Evolutionary conservation across 371 early-diverging fungal species (phyloP).

Genomic region (Furculomyces boomerangus): DNA sequence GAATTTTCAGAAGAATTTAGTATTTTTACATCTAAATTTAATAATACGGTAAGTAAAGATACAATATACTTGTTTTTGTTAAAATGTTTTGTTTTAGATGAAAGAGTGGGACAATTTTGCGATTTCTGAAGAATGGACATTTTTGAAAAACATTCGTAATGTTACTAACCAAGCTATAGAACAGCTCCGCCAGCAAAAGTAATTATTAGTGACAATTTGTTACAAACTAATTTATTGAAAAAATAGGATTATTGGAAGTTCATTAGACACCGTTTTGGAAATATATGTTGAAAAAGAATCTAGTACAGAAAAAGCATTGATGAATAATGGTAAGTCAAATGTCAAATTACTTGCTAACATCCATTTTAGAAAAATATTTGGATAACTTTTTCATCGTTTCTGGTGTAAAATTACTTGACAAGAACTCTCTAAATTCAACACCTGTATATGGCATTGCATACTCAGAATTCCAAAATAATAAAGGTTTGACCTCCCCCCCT

Average conservation of each 20-base stretch:
- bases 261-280: constrained; percentile 20
- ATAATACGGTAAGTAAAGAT: constrained; percentile 20
- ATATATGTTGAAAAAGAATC: constrained; percentile 9
- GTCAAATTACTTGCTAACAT: constrained; percentile 1
- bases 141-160: neutral
- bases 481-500: neutral
- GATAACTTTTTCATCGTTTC: constrained; percentile 3
- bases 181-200: neutral
- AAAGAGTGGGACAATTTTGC: no score
- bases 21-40: constrained; percentile 46
- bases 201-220: neutral
- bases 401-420: neutral
- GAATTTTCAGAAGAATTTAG: constrained; percentile 8
- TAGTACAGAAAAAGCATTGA: neutral
- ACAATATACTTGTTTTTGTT: neutral
- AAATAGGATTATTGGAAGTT: constrained; percentile 10
- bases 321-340: neutral
- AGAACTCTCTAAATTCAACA: neutral
- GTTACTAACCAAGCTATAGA: neutral
- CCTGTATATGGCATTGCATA: neutral
- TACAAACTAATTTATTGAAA: neutral
- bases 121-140: neutral
- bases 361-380: constrained; percentile 2
- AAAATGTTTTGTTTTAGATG: neutral
- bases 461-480: neutral